Base-by-base conservation (phyloP, 129 eudicot species). In the Tagetes erecta region DNA sequence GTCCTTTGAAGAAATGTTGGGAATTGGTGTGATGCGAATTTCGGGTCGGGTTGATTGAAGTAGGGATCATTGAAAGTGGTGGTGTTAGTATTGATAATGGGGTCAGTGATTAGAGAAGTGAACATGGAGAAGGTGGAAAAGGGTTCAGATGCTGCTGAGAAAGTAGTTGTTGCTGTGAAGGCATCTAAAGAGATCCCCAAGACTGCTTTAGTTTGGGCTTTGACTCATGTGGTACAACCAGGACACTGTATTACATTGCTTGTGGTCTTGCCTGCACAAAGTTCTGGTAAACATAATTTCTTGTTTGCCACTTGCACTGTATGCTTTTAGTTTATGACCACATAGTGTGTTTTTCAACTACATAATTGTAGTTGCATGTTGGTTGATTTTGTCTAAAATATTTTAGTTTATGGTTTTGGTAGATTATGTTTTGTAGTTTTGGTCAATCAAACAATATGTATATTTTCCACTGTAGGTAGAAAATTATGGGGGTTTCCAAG, bases 221-320 rank as follows among this genome's bases (percentile, higher is more conserved):
- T 94, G 86, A 94, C 87, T 80, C 98, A 94, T 86, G 98, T 94
- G 72, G 97, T 94, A 75, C 97, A 94, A 72, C 98, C 98, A 76
- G 97, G 98, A 35, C 91, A 94, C 52, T 94, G 97, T 83, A 90
- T 94, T 58, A 90, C 92, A 33, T 85, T 94, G 74, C 92, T 94
- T 68, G 97, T 90, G 64, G 91, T 94, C 72, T 78, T 88, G 68
- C 90, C 97, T 68, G 80, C 93, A 20, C 97, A 87, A 64, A 80
- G 71, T 74, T 86, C 96, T 14, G 98, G 98, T 94, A 82, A 64
- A 64, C 37, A 7, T 68, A 52, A 63, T 64, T 27, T 71, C 6
- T 7, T 60, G 27, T 5, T 55, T 67, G 44, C 34, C 34, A 45
- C 47, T 47, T 49, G 2, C 4, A n/a, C 14, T 14, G 2, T 50